phyloP scores from a whole-genome alignment of 2,329 filamentous ascomycete species.

The Neofusicoccum kwambonambiense region DNA sequence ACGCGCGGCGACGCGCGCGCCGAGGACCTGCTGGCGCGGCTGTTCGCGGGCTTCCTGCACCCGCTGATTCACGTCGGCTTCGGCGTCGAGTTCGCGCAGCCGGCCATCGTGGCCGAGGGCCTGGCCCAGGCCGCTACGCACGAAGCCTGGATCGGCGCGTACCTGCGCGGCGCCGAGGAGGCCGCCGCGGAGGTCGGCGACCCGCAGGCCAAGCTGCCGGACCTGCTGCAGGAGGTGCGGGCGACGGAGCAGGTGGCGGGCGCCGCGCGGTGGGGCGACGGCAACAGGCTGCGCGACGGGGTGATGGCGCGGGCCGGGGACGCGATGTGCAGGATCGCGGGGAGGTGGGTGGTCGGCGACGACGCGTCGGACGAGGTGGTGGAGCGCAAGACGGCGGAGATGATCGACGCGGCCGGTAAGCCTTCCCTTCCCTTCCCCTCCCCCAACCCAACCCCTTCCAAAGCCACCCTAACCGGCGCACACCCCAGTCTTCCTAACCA shows the following conservation, averaged over 20 bases:
- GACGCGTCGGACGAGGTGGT: constrained; percentile 52
- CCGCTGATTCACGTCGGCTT: constrained; percentile 84
- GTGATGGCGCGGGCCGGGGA: constrained; percentile 62
- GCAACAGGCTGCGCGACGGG: constrained; percentile 67
- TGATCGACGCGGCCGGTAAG: constrained; percentile 64
- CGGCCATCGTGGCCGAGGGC: constrained; percentile 75
- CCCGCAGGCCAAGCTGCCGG: constrained; percentile 46
- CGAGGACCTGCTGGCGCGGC: constrained; percentile 66
- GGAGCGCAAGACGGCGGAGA: constrained; percentile 59
- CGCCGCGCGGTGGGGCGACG: constrained; percentile 54
- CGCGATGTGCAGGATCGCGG: constrained; percentile 62
- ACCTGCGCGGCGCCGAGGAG: constrained; percentile 57
- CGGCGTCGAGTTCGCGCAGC: constrained; percentile 78
- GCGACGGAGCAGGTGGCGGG: constrained; percentile 56
- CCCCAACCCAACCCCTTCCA: no score
- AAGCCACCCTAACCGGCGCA: background rate
- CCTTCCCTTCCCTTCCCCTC: background rate
- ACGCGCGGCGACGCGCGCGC: constrained; percentile 61
- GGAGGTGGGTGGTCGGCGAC: constrained; percentile 51
- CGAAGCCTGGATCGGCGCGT: constrained; percentile 52
- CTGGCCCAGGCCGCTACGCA: constrained; percentile 77
- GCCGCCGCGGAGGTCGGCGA: constrained; percentile 34
- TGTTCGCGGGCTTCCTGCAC: constrained; percentile 71
- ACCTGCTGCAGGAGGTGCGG: constrained; percentile 62
- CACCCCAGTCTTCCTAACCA: constrained; percentile 57